A percentile compares a stretch with the other conserved stretches of the same genome.
These are phyloP conservation scores for Amoebophrya sp. DNA, from an alignment of 169 alveolate genomes.

Conservation along the genomic window DNA sequence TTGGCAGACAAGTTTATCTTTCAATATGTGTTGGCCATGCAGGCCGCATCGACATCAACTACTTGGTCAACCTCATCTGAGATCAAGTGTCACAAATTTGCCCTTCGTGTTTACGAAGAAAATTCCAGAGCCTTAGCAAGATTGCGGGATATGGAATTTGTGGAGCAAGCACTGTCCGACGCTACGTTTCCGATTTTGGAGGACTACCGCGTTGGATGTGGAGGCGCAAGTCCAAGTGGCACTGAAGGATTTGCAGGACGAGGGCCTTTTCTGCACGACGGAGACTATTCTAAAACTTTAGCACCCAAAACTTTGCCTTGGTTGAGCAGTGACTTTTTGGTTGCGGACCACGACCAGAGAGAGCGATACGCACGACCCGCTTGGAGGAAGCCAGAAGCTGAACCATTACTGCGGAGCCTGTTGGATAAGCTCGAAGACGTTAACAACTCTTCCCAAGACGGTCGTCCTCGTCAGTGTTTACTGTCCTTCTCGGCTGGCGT, in stretches of 20 bases:
- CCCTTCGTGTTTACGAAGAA: not conserved
- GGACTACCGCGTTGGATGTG: too few species aligned
- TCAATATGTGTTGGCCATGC: not conserved
- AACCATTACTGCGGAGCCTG: too few species aligned
- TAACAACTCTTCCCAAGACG: too few species aligned
- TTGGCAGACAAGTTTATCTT: not conserved
- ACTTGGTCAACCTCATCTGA: not conserved
- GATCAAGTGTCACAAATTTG: not conserved
- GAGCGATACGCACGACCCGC: too few species aligned
- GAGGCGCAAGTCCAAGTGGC: too few species aligned
- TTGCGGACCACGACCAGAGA: too few species aligned
- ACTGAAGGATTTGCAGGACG: not conserved
- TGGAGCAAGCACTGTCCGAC: not conserved
- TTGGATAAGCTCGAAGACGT: too few species aligned
- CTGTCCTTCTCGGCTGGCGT: conserved; percentile 6
- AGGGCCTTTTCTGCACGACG: not conserved
- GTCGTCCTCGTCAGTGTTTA: too few species aligned
- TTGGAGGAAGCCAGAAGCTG: too few species aligned
- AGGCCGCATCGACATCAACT: too few species aligned
- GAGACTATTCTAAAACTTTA: not conserved
- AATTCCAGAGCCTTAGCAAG: not conserved
- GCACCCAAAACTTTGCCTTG: not conserved
- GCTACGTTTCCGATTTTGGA: not conserved
- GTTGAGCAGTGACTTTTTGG: too few species aligned
- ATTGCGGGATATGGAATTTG: not conserved